Base-by-base conservation (phyloP, 2,329 filamentous ascomycete species). In the Daldinia sp. region DNA sequence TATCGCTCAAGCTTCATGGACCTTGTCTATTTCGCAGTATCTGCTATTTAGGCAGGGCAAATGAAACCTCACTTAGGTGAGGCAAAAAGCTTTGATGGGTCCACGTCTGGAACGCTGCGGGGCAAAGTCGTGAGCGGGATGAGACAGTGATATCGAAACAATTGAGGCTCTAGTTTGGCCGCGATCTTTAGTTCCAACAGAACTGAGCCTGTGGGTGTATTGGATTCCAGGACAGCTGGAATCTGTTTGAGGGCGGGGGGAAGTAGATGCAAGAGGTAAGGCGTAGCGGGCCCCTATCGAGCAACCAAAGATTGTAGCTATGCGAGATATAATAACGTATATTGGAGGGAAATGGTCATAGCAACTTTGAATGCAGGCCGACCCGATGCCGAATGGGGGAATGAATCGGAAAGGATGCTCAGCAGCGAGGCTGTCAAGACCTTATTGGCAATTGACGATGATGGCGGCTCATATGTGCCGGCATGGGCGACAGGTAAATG, bases 1-100 rank as follows among this genome's bases (percentile, higher is more conserved):
- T 72, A 69, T 73, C 70, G 69, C 48, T 63, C 67, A 63, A 63
- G 46, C 65, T 64, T 73, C 72, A 75, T 71, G 69, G 71, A 70
- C 54, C 63, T 72, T 48, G 69, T 69, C 64, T 68, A 39, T 63
- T 46, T 70, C 46, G 69, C 55, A 57, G 70, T 69, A 48, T 64
- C 59, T 60, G 68, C 68, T 74, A 74, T 73, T 69, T 63, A 72
- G 61, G 42, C 68, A 54, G 44, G 59, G 57, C 26, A 67, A 67
- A 67, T 61, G 41, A 64, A 67, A 63, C 63, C 55, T 71, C 73
- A 70, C 67, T 65, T 60, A 63, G 70, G 63, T 63, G 56, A 59
- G 63, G 68, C 57, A 60, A 65, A 57, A 65, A 39, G 60, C 63
- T 58, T 13, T 66, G 69, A 69, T 62, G 65, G 67, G 65, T 54